Evolutionary conservation across 768 basidiomycete genomes (phyloP).

Genomic region (Mycena indigotica): DNA sequence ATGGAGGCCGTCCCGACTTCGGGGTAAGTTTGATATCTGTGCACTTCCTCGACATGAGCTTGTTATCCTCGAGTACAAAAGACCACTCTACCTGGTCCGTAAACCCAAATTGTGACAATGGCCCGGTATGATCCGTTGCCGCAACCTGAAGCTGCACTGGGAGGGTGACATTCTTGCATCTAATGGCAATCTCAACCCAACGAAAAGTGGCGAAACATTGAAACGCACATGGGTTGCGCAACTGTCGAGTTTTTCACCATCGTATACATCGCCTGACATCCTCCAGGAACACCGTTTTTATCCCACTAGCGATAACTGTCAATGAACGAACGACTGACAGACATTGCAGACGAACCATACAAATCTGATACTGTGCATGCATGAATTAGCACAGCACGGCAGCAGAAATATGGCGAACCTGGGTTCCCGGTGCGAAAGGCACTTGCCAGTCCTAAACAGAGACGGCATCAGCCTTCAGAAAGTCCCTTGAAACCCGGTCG

Average conservation of each 20-base stretch:
- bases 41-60: conserved; percentile 44
- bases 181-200: not conserved
- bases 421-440: conserved; percentile 51
- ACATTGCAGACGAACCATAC: conserved; percentile 44
- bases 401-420: conserved; percentile 23
- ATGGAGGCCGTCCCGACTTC: conserved; percentile 49
- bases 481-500: too few species aligned
- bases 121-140: conserved; percentile 38
- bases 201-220: not conserved
- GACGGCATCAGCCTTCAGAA: not conserved
- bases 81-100: conserved; percentile 41
- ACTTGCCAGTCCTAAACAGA: conserved; percentile 56
- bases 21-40: conserved; percentile 47
- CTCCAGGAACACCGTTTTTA: conserved; percentile 49
- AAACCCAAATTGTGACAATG: conserved; percentile 48
- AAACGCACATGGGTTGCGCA: conserved; percentile 31
- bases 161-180: conserved; percentile 43
- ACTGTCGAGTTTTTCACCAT: conserved; percentile 45
- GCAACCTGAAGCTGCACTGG: conserved; percentile 36
- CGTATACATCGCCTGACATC: conserved; percentile 53
- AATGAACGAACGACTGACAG: too few species aligned
- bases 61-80: not conserved
- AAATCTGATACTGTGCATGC: conserved; percentile 50
- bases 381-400: not conserved
- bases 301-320: conserved; percentile 49